Evolutionary conservation across 768 basidiomycete species (phyloP).

Genomic region (Thelephora aurantiotincta): DNA sequence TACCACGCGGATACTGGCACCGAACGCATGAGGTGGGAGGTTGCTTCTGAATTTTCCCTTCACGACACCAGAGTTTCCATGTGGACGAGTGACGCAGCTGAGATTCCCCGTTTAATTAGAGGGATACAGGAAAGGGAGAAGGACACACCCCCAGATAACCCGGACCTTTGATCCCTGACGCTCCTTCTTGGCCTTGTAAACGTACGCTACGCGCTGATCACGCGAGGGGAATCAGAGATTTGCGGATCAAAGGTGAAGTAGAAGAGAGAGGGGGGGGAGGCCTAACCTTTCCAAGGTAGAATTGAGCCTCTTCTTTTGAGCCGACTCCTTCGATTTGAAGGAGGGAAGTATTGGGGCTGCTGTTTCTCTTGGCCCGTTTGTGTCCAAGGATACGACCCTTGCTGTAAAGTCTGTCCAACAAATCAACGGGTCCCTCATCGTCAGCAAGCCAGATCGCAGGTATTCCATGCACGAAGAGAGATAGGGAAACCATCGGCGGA

Average conservation of each 20-base stretch:
- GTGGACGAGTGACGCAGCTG: conserved; percentile 85
- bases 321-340: conserved; percentile 95
- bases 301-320: conserved; percentile 86
- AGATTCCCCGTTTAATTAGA: background rate
- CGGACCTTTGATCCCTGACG: conserved; percentile 91
- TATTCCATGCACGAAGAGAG: conserved; percentile 1
- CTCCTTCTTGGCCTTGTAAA: conserved; percentile 94
- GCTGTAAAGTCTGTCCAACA: conserved; percentile 63
- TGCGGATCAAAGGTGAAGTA: too few species aligned
- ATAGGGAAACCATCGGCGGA: background rate
- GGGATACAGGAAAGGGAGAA: background rate
- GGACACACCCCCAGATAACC: conserved; percentile 91
- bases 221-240: background rate
- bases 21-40: conserved; percentile 90
- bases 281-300: conserved; percentile 99
- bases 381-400: conserved; percentile 97
- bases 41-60: conserved; percentile 94
- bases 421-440: conserved; percentile 4
- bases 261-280: too few species aligned
- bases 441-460: background rate
- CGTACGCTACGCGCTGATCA: conserved; percentile 82
- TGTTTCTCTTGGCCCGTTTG: conserved; percentile 98
- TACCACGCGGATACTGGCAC: conserved; percentile 85
- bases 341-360: conserved; percentile 89
- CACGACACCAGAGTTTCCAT: conserved; percentile 90